These are phyloP conservation scores for Penicillium sclerotigenum DNA, from an alignment of 2,329 filamentous ascomycete genomes.

Conservation along the genomic window DNA sequence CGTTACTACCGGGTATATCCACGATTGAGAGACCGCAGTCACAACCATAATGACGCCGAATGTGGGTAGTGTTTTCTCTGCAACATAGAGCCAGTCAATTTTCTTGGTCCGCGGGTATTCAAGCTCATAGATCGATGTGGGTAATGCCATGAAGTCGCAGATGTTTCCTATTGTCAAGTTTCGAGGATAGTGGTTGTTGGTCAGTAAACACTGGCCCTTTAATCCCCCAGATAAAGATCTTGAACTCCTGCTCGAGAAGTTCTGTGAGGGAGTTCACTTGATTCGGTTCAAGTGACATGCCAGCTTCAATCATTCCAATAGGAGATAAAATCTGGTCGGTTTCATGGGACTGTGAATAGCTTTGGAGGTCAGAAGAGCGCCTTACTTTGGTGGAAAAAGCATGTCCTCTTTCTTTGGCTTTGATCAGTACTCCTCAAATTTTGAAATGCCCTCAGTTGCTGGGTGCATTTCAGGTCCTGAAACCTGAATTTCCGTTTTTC, in stretches of 20 bases:
- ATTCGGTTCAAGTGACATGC: constrained; percentile 50
- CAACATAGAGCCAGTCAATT: constrained; percentile 72
- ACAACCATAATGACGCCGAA: constrained; percentile 69
- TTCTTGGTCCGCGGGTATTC: constrained; percentile 67
- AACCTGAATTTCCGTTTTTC: constrained; percentile 39
- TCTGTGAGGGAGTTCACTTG: constrained; percentile 63
- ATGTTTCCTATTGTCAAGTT: constrained; percentile 66
- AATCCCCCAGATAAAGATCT: constrained; percentile 65
- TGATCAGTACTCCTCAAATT: constrained; percentile 57
- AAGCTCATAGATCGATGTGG: constrained; percentile 75
- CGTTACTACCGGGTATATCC: constrained; percentile 73
- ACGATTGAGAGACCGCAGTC: constrained; percentile 73
- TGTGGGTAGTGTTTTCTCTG: constrained; percentile 67
- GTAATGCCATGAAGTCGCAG: constrained; percentile 70
- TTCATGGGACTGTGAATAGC: constrained; percentile 19
- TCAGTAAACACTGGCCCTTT: constrained; percentile 56
- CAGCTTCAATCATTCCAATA: constrained; percentile 60
- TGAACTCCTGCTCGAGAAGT: constrained; percentile 67
- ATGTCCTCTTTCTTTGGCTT: neutral
- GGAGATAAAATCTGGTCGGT: constrained; percentile 60
- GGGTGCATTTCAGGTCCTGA: constrained; percentile 65
- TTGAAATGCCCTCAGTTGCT: constrained; percentile 70
- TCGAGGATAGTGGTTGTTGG: constrained; percentile 59
- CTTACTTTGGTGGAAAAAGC: neutral
- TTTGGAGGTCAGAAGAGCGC: constrained; percentile 29